A percentile compares a stretch with the other conserved stretches of the same genome.
Evolutionary conservation across 306 rosid species (phyloP).

Genomic region (Prunus salicina): DNA sequence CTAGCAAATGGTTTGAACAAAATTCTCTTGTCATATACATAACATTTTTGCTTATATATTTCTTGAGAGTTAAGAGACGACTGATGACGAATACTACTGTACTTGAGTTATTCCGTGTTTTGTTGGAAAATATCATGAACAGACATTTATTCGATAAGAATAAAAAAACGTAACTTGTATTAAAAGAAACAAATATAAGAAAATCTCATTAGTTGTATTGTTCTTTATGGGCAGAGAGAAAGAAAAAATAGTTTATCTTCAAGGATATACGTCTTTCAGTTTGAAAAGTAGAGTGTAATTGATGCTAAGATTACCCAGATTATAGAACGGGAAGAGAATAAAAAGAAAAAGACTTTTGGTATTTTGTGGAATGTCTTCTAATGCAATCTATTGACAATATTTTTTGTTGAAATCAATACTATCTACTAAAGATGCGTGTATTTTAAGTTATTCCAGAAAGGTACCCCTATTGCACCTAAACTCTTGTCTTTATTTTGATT

Average conservation of each 20-base stretch:
- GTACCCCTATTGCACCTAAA: slow-evolving; percentile 34
- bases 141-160: too few species aligned
- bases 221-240: too few species aligned
- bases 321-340: neutral
- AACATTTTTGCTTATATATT: neutral
- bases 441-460: slow-evolving; percentile 17
- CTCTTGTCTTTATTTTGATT: slow-evolving; percentile 39
- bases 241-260: too few species aligned
- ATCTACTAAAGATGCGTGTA: slow-evolving; percentile 27
- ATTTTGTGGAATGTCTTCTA: slow-evolving; percentile 1
- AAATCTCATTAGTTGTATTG: too few species aligned
- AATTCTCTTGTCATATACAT: neutral
- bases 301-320: neutral
- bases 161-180: too few species aligned
- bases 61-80: neutral
- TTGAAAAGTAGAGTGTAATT: neutral
- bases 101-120: too few species aligned
- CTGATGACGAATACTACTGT: too few species aligned
- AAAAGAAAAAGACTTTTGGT: neutral
- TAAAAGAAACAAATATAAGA: too few species aligned
- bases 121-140: too few species aligned
- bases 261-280: neutral
- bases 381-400: neutral
- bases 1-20: neutral
- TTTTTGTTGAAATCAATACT: neutral